Conservation (phyloP, 1,139 yeast genomes). For the Pichia sp. region DNA sequence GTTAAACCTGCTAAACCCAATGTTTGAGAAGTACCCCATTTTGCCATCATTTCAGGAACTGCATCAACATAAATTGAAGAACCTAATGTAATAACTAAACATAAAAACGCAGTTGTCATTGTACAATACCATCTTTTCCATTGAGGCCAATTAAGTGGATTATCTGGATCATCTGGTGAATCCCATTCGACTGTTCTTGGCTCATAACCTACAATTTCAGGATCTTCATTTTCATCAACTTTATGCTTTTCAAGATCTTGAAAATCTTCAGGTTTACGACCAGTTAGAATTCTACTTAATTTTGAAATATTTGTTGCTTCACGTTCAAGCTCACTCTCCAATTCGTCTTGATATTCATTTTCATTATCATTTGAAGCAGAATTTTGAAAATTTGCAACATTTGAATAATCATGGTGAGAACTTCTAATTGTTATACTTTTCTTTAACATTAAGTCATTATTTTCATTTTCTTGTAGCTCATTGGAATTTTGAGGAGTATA, state of each 20-base stretch:
- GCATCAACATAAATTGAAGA: conserved; percentile 65
- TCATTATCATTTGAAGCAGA: conserved; percentile 1
- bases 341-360: conserved; percentile 22
- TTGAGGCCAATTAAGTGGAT: conserved; percentile 61
- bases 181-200: conserved; percentile 55
- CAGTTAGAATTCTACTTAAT: conserved; percentile 16
- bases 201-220: conserved; percentile 29
- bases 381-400: conserved; percentile 1
- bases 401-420: not conserved
- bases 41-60: conserved; percentile 42
- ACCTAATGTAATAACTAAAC: conserved; percentile 66
- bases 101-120: conserved; percentile 53
- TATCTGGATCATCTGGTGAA: conserved; percentile 48
- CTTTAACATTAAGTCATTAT: not conserved
- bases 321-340: conserved; percentile 21
- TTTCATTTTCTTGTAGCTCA: not conserved
- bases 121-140: conserved; percentile 62
- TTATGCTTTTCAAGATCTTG: not conserved
- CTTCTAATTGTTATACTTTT: conserved; percentile 9
- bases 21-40: conserved; percentile 49
- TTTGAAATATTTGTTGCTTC: conserved; percentile 19
- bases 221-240: conserved; percentile 12
- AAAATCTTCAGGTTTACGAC: conserved; percentile 2
- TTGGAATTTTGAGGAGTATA: not conserved
- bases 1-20: conserved; percentile 63